These are phyloP conservation scores for Penicillium dipodomyicola DNA, from an alignment of 495 filamentous ascomycete genomes.

Conservation along the genomic window DNA sequence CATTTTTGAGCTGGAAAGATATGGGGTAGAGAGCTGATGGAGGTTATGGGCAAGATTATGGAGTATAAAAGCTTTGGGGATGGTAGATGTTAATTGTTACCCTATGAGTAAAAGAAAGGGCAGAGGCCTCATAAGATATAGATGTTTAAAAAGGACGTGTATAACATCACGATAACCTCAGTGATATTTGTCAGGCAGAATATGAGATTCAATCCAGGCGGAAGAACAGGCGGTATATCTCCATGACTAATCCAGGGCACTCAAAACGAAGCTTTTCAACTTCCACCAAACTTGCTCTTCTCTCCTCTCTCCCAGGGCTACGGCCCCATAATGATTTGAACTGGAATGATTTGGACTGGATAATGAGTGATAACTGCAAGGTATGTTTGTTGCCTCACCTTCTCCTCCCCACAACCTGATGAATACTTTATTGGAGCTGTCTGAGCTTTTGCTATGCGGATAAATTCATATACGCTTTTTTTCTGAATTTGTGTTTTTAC, in stretches of 20 bases:
- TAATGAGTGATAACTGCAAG: slow-evolving; percentile 38
- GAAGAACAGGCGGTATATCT: not conserved
- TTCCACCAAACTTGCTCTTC: slow-evolving; percentile 19
- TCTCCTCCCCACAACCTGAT: slow-evolving; percentile 48
- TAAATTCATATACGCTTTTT: slow-evolving; percentile 52
- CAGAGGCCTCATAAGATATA: not conserved
- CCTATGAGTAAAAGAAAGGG: not conserved
- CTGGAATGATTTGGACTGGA: slow-evolving; percentile 11
- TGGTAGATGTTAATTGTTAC: not conserved
- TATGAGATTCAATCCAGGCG: not conserved
- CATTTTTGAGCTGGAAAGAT: slow-evolving; percentile 11
- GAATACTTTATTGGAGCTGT: slow-evolving; percentile 95
- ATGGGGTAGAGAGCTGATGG: not conserved
- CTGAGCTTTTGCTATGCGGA: slow-evolving; percentile 63
- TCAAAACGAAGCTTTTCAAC: slow-evolving; percentile 22
- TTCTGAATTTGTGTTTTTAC: slow-evolving; percentile 25
- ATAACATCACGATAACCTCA: not conserved
- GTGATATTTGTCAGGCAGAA: slow-evolving; percentile 9
- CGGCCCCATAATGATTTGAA: slow-evolving; percentile 32
- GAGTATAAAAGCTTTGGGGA: not conserved
- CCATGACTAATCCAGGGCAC: slow-evolving; percentile 31
- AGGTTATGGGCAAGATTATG: not conserved
- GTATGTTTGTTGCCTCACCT: slow-evolving; percentile 28
- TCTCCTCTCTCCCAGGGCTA: slow-evolving; percentile 36
- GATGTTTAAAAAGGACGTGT: not conserved